Evolutionary conservation across 257 asterid genomes (phyloP), one percentile per base, ranked within the genome.

Genomic region (Solanum verrucosum): DNA sequence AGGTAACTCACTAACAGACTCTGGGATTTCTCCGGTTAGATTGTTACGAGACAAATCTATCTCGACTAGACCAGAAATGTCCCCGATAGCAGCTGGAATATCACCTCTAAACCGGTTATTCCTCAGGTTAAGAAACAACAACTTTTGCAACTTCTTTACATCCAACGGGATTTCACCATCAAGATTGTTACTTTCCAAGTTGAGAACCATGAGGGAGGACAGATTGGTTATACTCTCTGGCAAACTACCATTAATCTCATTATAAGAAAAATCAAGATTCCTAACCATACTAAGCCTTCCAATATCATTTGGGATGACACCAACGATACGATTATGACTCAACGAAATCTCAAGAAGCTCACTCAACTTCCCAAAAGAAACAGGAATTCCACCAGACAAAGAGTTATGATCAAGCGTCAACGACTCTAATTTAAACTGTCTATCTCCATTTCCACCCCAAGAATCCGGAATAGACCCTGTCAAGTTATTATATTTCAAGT

Each of bases 11-110:
- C 92, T 95, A 3, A 95, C 75, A 84, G 98, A 92, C 84, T 27
- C 18, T 20, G 99, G 99, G 71, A 97, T 96, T 87, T 93, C 95
- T 81, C 97, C 99, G 67, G 67, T 91, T 44, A 96, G 88, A 79
- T 90, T 88, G 90, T 96, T 96, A 8, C 84, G 89, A n/a, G 98
- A 90, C 27, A 96, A 91, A 88, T 93, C 96, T 84, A 96, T 92
- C 90, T 89, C 92, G 86, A 83, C 81, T 7, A 96, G 92, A 3
- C 93, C 82, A 15, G 98, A 91, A 84, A 93, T 38, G 67, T 93
- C 92, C 86, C 94, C 96, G 35, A 95, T 42, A 25, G 89, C 18
- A 81, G 85, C 90, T 21, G 96, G 96, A 60, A 95, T 92, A 7
- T 16, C 88, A 40, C 98, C 98, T 8, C 31, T 42, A 18, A 96